Percentiles rank a stretch among this genome's conserved stretches.
Conservation (phyloP, 805 yeast species). For the Peterozyma xylosa region DNA sequence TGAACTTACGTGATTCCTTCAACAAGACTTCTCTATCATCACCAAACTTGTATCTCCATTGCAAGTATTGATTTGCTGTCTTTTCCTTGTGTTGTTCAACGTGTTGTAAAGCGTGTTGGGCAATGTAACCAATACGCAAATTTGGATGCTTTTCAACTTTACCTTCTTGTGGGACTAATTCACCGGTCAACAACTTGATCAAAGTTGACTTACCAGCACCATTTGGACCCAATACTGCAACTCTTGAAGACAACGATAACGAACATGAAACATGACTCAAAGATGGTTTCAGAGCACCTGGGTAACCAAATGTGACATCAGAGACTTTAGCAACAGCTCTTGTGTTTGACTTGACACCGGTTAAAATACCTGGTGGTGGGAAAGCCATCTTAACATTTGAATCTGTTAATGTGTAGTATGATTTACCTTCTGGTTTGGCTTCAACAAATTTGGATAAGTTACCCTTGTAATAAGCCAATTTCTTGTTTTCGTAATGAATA, state of each 20-base stretch:
- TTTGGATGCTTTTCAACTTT: slow-evolving; percentile 97
- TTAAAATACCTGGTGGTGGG: slow-evolving; percentile 96
- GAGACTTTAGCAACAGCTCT: slow-evolving; percentile 80
- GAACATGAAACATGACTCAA: slow-evolving; percentile 76
- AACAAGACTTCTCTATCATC: slow-evolving; percentile 95
- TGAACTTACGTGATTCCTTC: slow-evolving; percentile 86
- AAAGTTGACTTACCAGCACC: slow-evolving; percentile 99
- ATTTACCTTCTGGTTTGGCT: slow-evolving; percentile 91
- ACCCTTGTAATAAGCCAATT: slow-evolving; percentile 93
- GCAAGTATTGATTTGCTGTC: slow-evolving; percentile 95
- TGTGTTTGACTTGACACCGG: slow-evolving; percentile 95
- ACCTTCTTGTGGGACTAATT: slow-evolving; percentile 78
- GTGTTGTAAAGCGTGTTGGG: slow-evolving; percentile 97
- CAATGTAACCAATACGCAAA: slow-evolving; percentile 96
- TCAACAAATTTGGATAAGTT: slow-evolving; percentile 88
- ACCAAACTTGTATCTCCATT: slow-evolving; percentile 97
- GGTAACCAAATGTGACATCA: slow-evolving; percentile 81
- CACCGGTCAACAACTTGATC: slow-evolving; percentile 90
- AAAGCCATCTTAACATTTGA: slow-evolving; percentile 92
- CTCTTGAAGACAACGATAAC: slow-evolving; percentile 92
- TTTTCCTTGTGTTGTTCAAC: slow-evolving; percentile 96
- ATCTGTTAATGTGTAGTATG: slow-evolving; percentile 91
- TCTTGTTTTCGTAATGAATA: slow-evolving; percentile 92
- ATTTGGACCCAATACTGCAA: slow-evolving; percentile 93
- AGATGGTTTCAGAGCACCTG: slow-evolving; percentile 84